These are phyloP conservation scores for Hypoxylon rubiginosum DNA, from an alignment of 2,329 filamentous ascomycete genomes.

Conservation along the genomic window DNA sequence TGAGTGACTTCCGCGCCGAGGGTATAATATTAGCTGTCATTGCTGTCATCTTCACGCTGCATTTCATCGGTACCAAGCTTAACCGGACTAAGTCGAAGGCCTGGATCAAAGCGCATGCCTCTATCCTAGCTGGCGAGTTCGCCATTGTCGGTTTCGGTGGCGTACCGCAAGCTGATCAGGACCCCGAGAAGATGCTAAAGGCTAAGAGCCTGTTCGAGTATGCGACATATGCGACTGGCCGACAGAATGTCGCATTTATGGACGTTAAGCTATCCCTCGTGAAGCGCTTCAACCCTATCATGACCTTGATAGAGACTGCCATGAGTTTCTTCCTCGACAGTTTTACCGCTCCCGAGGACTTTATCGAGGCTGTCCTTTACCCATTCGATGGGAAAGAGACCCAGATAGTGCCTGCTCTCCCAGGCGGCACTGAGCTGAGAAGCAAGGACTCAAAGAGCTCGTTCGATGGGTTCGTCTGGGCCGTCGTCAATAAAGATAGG, in stretches of 20 bases:
- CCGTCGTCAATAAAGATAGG: slow-evolving; percentile 91
- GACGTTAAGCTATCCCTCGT: slow-evolving; percentile 85
- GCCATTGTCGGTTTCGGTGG: slow-evolving; percentile 85
- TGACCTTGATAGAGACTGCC: slow-evolving; percentile 71
- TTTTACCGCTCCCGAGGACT: slow-evolving; percentile 77
- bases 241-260: slow-evolving; percentile 92
- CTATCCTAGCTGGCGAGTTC: slow-evolving; percentile 83
- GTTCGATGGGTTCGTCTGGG: slow-evolving; percentile 95
- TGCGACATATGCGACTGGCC: slow-evolving; percentile 87
- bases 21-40: slow-evolving; percentile 84
- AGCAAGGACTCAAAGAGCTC: slow-evolving; percentile 72
- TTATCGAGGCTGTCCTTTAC: slow-evolving; percentile 82
- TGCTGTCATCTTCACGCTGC: slow-evolving; percentile 79
- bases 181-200: slow-evolving; percentile 74
- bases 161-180: slow-evolving; percentile 62
- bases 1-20: slow-evolving; percentile 89
- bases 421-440: slow-evolving; percentile 69
- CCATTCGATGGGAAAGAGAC: slow-evolving; percentile 93
- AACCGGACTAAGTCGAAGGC: slow-evolving; percentile 85
- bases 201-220: slow-evolving; percentile 92
- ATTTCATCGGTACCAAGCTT: slow-evolving; percentile 82
- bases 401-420: slow-evolving; percentile 76
- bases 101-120: slow-evolving; percentile 83
- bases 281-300: slow-evolving; percentile 87
- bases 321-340: slow-evolving; percentile 85